Conservation (phyloP, 371 early-diverging fungal genomes). For the Funneliformis caledonium region DNA sequence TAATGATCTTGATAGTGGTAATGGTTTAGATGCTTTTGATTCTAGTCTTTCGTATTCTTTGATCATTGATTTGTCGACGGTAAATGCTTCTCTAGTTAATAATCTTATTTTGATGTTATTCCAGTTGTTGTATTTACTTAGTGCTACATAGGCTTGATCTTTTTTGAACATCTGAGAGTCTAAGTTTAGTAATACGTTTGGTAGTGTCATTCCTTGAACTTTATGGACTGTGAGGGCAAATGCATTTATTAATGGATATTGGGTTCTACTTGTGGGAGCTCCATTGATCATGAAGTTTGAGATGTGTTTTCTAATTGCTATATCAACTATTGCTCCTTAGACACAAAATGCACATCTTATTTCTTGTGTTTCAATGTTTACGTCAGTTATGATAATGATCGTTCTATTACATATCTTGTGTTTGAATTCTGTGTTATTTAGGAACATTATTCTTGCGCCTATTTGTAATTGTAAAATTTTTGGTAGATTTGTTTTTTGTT, state of each 20-base stretch:
- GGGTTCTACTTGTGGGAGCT: neutral
- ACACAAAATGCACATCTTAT: neutral
- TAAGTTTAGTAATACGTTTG: neutral
- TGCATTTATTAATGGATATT: neutral
- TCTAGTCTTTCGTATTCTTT: neutral
- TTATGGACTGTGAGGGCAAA: neutral
- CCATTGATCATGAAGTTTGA: neutral
- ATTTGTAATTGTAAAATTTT: neutral
- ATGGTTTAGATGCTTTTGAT: neutral
- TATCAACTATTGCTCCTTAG: neutral
- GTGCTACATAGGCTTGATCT: neutral
- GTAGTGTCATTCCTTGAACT: neutral
- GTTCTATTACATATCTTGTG: constrained; percentile 6
- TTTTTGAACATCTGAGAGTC: neutral
- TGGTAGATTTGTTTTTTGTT: neutral
- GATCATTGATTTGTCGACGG: neutral
- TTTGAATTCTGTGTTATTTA: neutral
- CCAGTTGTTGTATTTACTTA: neutral
- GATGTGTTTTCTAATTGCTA: neutral
- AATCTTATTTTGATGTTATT: neutral
- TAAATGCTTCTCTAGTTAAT: neutral
- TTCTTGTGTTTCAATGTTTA: neutral
- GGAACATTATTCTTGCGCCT: neutral
- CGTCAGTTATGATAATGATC: neutral
- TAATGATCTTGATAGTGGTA: neutral